These are phyloP conservation scores for Trichoderma aggressivum DNA, from an alignment of 2,329 filamentous ascomycete species.

Conservation along the genomic window DNA sequence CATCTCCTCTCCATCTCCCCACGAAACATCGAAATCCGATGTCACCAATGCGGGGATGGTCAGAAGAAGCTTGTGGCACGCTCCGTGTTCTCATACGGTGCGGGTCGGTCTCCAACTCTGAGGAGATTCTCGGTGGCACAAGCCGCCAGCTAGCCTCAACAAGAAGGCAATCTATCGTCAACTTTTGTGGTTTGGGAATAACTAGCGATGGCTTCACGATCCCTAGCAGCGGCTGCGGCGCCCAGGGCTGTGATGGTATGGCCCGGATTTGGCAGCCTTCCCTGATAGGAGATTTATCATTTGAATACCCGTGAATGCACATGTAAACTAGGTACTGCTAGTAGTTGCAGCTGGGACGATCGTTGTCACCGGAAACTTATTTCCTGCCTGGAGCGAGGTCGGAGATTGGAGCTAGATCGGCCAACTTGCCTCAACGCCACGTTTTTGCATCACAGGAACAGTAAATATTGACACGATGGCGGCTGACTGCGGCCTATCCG, in stretches of 20 bases:
- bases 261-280: background rate
- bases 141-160: constrained; percentile 6
- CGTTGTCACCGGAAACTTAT: background rate
- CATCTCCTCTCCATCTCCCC: background rate
- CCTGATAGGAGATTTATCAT: background rate
- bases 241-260: background rate
- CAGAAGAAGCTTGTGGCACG: constrained; percentile 20
- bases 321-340: too few relatives aligned
- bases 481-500: background rate
- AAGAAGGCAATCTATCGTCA: constrained; percentile 12
- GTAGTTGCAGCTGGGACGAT: background rate
- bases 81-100: constrained; percentile 17
- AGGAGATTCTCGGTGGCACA: background rate
- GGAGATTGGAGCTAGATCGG: constrained; percentile 9
- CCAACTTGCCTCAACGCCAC: background rate
- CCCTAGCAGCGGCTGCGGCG: background rate
- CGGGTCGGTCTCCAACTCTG: background rate
- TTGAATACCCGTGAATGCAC: background rate
- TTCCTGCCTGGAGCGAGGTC: background rate
- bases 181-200: background rate
- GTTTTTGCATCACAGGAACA: constrained; percentile 5
- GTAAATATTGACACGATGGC: background rate
- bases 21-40: background rate
- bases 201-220: background rate
- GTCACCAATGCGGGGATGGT: constrained; percentile 11